These are phyloP conservation scores for Strobilomyces echinocephalus DNA, from an alignment of 768 basidiomycete species.

Conservation along the genomic window DNA sequence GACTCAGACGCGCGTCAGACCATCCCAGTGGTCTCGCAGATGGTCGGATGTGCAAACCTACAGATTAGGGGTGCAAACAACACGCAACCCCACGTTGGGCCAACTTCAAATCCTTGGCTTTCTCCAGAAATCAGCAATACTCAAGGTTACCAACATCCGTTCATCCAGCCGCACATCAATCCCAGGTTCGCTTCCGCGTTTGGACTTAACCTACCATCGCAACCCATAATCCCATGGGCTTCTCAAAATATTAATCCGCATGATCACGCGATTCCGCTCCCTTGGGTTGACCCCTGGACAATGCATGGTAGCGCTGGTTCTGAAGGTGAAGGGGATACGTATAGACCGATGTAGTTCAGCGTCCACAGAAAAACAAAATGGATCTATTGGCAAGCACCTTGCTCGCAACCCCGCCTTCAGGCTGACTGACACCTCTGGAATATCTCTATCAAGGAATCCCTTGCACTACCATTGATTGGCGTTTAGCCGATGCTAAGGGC, in stretches of 20 bases:
- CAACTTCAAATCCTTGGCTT: constrained; percentile 16
- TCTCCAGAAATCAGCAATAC: constrained; percentile 8
- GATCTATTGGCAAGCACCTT: constrained; percentile 15
- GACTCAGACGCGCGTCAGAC: constrained; percentile 28
- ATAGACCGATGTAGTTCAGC: constrained; percentile 25
- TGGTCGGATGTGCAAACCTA: constrained; percentile 42
- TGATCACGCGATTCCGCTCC: constrained; percentile 8
- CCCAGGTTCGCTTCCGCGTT: constrained; percentile 71
- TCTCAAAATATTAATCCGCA: constrained; percentile 8
- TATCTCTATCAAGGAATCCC: background rate
- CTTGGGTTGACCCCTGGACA: constrained; percentile 40
- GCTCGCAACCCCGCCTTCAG: background rate
- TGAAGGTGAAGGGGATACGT: constrained; percentile 22
- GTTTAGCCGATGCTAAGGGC: background rate
- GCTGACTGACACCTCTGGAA: constrained; percentile 1
- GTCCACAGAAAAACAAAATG: constrained; percentile 10
- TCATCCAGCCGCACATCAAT: constrained; percentile 81
- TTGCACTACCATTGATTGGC: background rate
- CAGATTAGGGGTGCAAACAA: constrained; percentile 30
- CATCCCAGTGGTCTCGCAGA: constrained; percentile 43
- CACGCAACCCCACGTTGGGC: constrained; percentile 11
- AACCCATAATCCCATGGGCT: constrained; percentile 21
- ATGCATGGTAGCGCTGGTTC: constrained; percentile 26
- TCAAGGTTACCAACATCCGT: constrained; percentile 20
- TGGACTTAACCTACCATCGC: constrained; percentile 39